Conservation (phyloP, 1,284 basidiomycete genomes). For the Pyrrhoderma noxium region DNA sequence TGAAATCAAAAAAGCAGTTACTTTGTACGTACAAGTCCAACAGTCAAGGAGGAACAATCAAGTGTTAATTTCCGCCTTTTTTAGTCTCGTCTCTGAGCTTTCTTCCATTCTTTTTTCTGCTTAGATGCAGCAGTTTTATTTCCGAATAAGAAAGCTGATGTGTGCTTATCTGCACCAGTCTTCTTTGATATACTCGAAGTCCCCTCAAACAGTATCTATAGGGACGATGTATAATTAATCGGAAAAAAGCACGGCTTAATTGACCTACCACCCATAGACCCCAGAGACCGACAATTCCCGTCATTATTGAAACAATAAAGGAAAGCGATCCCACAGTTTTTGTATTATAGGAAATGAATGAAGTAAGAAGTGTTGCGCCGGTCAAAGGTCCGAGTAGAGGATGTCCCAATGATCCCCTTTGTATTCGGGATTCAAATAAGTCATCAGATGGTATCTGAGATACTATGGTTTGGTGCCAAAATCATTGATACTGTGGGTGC, state of each 20-base stretch:
- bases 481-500: not conserved
- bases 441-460: constrained; percentile 18
- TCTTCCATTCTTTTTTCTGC: constrained; percentile 62
- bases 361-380: constrained; percentile 41
- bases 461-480: not conserved
- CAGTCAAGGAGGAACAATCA: too few species aligned
- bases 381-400: constrained; percentile 58
- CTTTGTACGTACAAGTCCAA: too few species aligned
- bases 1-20: not conserved
- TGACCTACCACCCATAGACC: constrained; percentile 64
- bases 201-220: constrained; percentile 56
- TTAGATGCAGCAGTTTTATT: constrained; percentile 65
- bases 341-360: constrained; percentile 63
- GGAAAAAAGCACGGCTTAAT: constrained; percentile 9
- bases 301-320: constrained; percentile 42
- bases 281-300: constrained; percentile 49
- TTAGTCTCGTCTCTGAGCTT: constrained; percentile 23
- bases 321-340: constrained; percentile 48
- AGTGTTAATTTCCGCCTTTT: too few species aligned
- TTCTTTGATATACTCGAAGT: constrained; percentile 52
- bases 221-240: not conserved
- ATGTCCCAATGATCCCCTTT: constrained; percentile 32
- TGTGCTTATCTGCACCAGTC: constrained; percentile 75
- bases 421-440: constrained; percentile 1
- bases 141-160: constrained; percentile 69